phyloP scores from a whole-genome alignment of 148 eudicot species.

The Dianthus caryophyllus region DNA sequence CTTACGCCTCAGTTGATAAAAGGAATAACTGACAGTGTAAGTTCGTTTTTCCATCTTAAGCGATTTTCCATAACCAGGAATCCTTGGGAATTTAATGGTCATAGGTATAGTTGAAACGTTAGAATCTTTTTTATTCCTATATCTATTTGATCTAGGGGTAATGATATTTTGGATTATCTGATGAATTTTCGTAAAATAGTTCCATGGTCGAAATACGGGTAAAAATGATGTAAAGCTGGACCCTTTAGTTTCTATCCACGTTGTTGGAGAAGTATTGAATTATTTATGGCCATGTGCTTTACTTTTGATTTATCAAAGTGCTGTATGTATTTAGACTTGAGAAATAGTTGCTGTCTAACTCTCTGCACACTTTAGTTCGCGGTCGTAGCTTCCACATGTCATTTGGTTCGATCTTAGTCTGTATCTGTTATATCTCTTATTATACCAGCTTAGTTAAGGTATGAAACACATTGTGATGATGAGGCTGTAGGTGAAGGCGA shows the following conservation, averaged over 20 bases:
- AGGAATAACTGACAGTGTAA: slow-evolving; percentile 73
- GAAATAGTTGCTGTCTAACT: neutral
- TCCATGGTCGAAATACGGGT: neutral
- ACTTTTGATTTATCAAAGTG: no score
- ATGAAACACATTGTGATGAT: neutral
- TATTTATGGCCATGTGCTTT: neutral
- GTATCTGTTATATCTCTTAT: neutral
- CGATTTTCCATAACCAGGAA: neutral
- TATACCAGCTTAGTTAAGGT: no score
- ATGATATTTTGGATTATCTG: neutral
- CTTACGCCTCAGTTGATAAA: slow-evolving; percentile 68
- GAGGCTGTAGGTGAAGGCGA: no score
- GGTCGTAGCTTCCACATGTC: neutral
- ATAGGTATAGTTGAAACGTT: neutral
- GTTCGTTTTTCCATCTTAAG: slow-evolving; percentile 25
- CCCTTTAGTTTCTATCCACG: neutral
- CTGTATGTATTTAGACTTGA: neutral
- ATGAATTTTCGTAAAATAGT: neutral
- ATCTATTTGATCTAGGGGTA: neutral
- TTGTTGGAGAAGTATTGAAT: neutral
- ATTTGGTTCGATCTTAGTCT: neutral
- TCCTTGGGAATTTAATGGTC: neutral
- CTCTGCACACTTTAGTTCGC: neutral
- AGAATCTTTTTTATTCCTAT: neutral
- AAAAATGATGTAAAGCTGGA: neutral